Evolutionary conservation across 495 filamentous ascomycete species (phyloP), one percentile per base, ranked within the genome.

Genomic region (Collariella sp.): DNA sequence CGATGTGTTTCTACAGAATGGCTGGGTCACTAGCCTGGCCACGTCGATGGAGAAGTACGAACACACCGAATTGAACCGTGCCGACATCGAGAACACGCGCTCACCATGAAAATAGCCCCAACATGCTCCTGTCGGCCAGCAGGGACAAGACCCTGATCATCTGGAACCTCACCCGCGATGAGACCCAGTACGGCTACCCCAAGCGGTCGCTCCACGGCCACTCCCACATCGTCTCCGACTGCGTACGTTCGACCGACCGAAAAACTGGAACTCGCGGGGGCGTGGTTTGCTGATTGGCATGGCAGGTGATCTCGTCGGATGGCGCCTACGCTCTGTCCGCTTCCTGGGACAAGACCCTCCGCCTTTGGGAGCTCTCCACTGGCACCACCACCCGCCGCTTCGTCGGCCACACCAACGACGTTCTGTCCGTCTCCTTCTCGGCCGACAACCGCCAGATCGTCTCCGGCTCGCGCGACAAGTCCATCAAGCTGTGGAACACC

Each of bases 361-460:
- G 93, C 61, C 87, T 99, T 47, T 99, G 93, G 93, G 93, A 99
- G 81, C 88, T 99, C 55, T 85, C 90, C 60, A 94, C 87, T 63
- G 93, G 93, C 70, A 85, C 83, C 70, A 97, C 93, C 72, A 99
- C 93, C 70, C 86, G 94, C 69, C 87, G 89, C 62, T 99, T 99
- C 75, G 90, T 96, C 72, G 93, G 93, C 74, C 93, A 99, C 84
- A 96, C 84, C 79, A 94, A 93, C 81, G 93, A 99, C 64, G 91
- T 99, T 65, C 91, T 99, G 70, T 97, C 93, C 74, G 93, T 99
- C 71, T 96, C 91, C 64, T 99, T 99, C 88, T 99, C 93, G 69
- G 93, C 93, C 83, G 93, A 99, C 81, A 99, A 99, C 85, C 89
- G 93, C 70, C 93, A 99, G 83, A 99, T 99, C 78, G 93, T 99